A percentile compares a stretch with the other conserved stretches of the same genome.
These are phyloP conservation scores for Calonectria leucothoes DNA, from an alignment of 2,329 filamentous ascomycete genomes.

Conservation along the genomic window DNA sequence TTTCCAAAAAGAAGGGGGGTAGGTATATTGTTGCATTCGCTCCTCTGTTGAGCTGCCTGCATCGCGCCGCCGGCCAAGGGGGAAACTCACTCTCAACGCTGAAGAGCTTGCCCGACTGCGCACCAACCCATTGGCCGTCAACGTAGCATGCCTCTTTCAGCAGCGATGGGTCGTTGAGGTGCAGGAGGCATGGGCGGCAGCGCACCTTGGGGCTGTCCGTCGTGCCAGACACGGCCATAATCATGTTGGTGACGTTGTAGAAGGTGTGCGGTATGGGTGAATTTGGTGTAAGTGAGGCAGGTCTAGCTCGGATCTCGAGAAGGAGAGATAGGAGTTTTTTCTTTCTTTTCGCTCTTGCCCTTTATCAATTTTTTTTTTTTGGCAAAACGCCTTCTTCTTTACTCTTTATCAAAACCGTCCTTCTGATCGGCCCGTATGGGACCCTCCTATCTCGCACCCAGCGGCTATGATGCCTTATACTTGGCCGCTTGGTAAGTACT, in stretches of 20 bases:
- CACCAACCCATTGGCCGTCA: constrained; percentile 81
- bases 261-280: constrained; percentile 7
- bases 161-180: constrained; percentile 73
- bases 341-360: not conserved
- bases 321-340: not conserved
- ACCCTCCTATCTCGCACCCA: constrained; percentile 22
- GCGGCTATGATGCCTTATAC: constrained; percentile 27
- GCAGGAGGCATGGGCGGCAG: constrained; percentile 23
- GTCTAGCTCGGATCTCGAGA: not conserved
- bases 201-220: constrained; percentile 26
- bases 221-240: constrained; percentile 19
- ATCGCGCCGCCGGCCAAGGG: constrained; percentile 12
- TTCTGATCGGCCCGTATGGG: constrained; percentile 27
- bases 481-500: constrained; percentile 9
- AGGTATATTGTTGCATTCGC: not conserved
- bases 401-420: constrained; percentile 18
- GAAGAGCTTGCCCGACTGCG: constrained; percentile 79
- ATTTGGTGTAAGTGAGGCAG: constrained; percentile 17
- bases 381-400: constrained; percentile 5
- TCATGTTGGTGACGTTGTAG: constrained; percentile 13
- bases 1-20: not conserved
- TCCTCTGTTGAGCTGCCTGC: constrained; percentile 1
- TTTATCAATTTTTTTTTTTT: not conserved
- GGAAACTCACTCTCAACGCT: constrained; percentile 69
- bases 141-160: constrained; percentile 79